Evolutionary conservation across 2,329 filamentous ascomycete species (phyloP).

Genomic region (Exophiala viscosa): DNA sequence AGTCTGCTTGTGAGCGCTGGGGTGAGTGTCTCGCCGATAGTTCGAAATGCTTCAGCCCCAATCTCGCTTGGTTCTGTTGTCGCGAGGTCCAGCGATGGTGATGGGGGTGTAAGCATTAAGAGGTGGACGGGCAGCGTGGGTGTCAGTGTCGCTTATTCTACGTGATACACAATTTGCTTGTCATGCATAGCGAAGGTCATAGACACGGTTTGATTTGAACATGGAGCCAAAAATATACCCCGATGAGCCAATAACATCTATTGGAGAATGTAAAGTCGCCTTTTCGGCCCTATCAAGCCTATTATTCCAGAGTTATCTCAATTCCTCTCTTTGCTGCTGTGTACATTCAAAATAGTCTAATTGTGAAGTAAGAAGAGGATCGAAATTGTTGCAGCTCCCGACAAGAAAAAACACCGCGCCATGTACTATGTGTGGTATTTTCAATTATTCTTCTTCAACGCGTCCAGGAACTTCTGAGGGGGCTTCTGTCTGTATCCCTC

Average conservation of each 20-base stretch:
- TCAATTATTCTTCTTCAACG: constrained; percentile 45
- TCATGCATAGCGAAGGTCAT: constrained; percentile 1
- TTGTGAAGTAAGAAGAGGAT: too few species aligned
- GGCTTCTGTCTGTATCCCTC: constrained; percentile 89
- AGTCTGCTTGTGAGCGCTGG: constrained; percentile 89
- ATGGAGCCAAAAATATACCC: not conserved
- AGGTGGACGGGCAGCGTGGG: constrained; percentile 28
- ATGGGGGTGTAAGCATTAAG: constrained; percentile 11
- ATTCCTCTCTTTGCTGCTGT: too few species aligned
- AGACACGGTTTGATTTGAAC: not conserved
- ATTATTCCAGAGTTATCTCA: too few species aligned
- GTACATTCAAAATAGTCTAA: too few species aligned
- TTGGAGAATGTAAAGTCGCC: not conserved
- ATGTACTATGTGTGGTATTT: not conserved
- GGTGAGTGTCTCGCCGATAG: constrained; percentile 66
- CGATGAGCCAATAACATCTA: too few species aligned
- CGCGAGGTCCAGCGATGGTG: constrained; percentile 1
- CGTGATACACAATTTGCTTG: constrained; percentile 10
- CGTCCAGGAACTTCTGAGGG: constrained; percentile 73
- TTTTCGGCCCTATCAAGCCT: too few species aligned
- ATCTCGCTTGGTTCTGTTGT: not conserved
- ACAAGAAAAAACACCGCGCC: not conserved
- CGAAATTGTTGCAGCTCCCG: not conserved
- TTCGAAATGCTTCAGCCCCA: not conserved
- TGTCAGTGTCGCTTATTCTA: constrained; percentile 27